These are phyloP conservation scores for Ogataea degrootiae DNA, from an alignment of 805 yeast species.

Conservation along the genomic window DNA sequence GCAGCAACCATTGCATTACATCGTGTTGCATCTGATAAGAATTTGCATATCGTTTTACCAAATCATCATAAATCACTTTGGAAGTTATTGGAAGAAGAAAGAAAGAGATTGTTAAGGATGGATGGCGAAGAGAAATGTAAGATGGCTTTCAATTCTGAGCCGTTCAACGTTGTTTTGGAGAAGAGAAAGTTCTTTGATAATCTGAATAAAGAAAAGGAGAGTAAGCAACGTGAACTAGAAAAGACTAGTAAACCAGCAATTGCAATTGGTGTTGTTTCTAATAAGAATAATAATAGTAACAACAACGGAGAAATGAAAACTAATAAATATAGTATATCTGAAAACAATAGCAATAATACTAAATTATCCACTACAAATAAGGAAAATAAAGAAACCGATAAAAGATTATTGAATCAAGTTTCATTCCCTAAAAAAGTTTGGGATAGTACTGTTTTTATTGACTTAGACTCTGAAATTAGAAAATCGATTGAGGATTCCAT, in stretches of 20 bases:
- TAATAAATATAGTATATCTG: neutral
- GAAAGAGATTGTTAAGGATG: constrained; percentile 44
- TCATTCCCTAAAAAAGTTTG: constrained; percentile 54
- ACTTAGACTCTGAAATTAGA: constrained; percentile 61
- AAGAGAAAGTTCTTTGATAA: constrained; percentile 41
- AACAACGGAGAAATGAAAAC: neutral
- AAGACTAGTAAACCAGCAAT: constrained; percentile 47
- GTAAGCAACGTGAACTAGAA: constrained; percentile 42
- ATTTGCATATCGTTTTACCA: constrained; percentile 83
- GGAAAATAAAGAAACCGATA: constrained; percentile 2
- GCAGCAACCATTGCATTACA: constrained; percentile 88
- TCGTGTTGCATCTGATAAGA: constrained; percentile 74
- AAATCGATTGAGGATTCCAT: constrained; percentile 58
- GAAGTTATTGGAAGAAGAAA: constrained; percentile 61
- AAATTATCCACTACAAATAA: neutral
- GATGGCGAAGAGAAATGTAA: constrained; percentile 43
- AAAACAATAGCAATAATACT: neutral
- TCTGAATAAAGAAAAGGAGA: constrained; percentile 42
- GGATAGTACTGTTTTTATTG: constrained; percentile 67
- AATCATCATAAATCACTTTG: constrained; percentile 75
- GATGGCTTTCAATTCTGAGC: constrained; percentile 60
- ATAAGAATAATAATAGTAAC: neutral
- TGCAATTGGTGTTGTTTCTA: constrained; percentile 24
- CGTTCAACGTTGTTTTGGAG: constrained; percentile 67
- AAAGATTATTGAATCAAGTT: constrained; percentile 8